Conservation (phyloP, 805 yeast genomes). For the Suhomyces faveliae region DNA sequence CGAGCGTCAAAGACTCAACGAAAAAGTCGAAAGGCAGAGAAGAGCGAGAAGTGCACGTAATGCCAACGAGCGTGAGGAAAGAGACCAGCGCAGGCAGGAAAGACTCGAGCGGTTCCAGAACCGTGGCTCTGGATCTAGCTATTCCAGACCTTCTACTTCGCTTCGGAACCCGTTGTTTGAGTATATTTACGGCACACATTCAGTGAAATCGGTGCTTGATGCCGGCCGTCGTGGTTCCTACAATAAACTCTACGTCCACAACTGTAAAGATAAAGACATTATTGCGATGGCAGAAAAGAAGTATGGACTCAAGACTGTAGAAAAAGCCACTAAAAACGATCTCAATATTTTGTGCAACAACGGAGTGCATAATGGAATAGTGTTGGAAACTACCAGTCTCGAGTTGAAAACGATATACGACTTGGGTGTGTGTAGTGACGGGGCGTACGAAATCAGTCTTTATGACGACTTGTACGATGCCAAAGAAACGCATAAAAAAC, state of each 20-base stretch:
- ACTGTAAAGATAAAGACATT: conserved; percentile 43
- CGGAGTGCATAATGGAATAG: conserved; percentile 81
- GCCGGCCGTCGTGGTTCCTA: conserved; percentile 54
- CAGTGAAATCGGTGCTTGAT: conserved; percentile 68
- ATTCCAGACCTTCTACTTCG: background rate
- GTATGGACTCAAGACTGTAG: conserved; percentile 36
- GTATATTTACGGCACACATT: conserved; percentile 71
- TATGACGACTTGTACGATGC: conserved; percentile 19
- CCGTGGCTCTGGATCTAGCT: background rate
- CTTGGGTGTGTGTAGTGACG: conserved; percentile 21
- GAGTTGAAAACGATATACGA: conserved; percentile 26
- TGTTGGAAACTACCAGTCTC: conserved; percentile 63
- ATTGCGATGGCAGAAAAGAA: conserved; percentile 43
- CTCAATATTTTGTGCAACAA: conserved; percentile 59
- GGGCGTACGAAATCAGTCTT: conserved; percentile 17
- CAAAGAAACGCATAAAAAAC: conserved; percentile 12
- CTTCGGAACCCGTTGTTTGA: conserved; percentile 36
- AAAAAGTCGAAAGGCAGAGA: conserved; percentile 33
- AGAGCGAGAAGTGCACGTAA: conserved; percentile 25
- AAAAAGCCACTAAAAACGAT: conserved; percentile 45
- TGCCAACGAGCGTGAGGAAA: conserved; percentile 15
- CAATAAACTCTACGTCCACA: conserved; percentile 51
- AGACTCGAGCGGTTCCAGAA: conserved; percentile 1
- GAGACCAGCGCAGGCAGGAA: conserved; percentile 8
- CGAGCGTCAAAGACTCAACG: conserved; percentile 24